A percentile compares a stretch with the other conserved stretches of the same genome.
Evolutionary conservation across 208 protist genomes (phyloP).

Genomic region (Leishmania braziliensis): DNA sequence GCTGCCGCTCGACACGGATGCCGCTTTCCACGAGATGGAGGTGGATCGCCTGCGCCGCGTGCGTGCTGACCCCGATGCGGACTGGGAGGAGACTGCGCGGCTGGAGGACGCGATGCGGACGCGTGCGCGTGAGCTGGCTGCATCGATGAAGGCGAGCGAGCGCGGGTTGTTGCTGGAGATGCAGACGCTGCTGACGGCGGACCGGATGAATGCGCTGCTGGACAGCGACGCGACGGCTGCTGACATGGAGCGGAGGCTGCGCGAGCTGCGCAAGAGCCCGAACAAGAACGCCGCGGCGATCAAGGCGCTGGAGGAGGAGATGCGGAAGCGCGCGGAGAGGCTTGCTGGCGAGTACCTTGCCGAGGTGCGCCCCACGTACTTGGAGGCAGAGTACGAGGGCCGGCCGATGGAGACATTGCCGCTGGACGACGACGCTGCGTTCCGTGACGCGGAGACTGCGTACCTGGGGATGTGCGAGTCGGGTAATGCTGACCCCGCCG

Average conservation of each 20-base stretch:
- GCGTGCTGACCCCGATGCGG: slow-evolving; percentile 9
- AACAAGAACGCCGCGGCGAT: slow-evolving; percentile 38
- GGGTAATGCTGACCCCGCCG: slow-evolving; percentile 18
- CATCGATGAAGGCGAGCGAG: slow-evolving; percentile 29
- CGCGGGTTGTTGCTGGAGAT: slow-evolving; percentile 10
- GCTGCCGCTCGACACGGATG: slow-evolving; percentile 52
- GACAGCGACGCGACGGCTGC: slow-evolving; percentile 34
- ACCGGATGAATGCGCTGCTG: slow-evolving; percentile 28
- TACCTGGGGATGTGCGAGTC: slow-evolving; percentile 35
- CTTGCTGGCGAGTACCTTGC: slow-evolving; percentile 18
- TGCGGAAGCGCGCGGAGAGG: slow-evolving; percentile 27
- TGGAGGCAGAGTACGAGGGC: slow-evolving; percentile 51
- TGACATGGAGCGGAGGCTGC: slow-evolving; percentile 35
- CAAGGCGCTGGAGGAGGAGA: slow-evolving; percentile 40
- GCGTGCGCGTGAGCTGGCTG: slow-evolving; percentile 39
- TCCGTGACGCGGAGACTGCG: slow-evolving; percentile 41
- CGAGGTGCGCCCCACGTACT: slow-evolving; percentile 25
- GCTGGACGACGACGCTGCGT: slow-evolving; percentile 48
- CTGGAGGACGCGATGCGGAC: slow-evolving; percentile 46
- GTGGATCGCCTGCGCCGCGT: slow-evolving; percentile 42
- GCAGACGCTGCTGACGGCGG: neutral
- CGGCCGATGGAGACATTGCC: slow-evolving; percentile 29
- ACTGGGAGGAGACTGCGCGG: slow-evolving; percentile 16
- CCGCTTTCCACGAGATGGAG: slow-evolving; percentile 38
- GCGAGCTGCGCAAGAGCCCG: slow-evolving; percentile 46